phyloP scores from a whole-genome alignment of 1,139 yeast species.

The Lodderomyces oxycetoniae region DNA sequence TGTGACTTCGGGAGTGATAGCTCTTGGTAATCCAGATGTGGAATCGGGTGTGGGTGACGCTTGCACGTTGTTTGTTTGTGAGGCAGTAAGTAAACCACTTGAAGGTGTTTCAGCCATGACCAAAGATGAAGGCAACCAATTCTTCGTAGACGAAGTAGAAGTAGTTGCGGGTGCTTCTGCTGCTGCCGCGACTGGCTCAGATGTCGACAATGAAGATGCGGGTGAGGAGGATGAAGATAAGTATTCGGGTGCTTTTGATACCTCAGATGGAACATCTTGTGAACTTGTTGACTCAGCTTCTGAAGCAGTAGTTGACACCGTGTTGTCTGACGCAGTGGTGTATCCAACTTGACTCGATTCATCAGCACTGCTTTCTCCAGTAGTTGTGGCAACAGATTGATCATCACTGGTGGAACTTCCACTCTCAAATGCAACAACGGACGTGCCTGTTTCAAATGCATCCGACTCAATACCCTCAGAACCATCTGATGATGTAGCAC shows the following conservation, averaged over 20 bases:
- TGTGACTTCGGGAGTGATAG: conserved; percentile 53
- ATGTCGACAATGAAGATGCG: conserved; percentile 8
- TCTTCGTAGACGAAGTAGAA: conserved; percentile 14
- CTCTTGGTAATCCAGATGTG: conserved; percentile 61
- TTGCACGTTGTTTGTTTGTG: conserved; percentile 28
- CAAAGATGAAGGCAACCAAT: conserved; percentile 51
- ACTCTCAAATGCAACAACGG: too few relatives aligned
- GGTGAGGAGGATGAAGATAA: conserved; percentile 1
- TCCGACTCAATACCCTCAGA: too few relatives aligned
- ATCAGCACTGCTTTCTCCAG: too few relatives aligned
- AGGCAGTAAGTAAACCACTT: conserved; percentile 14
- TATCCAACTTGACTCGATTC: too few relatives aligned
- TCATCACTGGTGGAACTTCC: too few relatives aligned
- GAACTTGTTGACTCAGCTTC: too few relatives aligned
- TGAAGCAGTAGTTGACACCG: neutral
- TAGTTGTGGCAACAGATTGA: too few relatives aligned
- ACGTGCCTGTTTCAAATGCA: too few relatives aligned
- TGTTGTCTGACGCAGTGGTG: too few relatives aligned
- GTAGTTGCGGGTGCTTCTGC: conserved; percentile 4
- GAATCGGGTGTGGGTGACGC: conserved; percentile 29
- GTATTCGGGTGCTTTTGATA: too few relatives aligned
- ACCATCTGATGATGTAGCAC: too few relatives aligned
- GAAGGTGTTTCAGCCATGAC: conserved; percentile 34
- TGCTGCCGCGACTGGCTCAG: conserved; percentile 6
- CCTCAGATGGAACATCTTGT: too few relatives aligned